Conservation (phyloP, 2,329 filamentous ascomycete genomes). For the Scleromitrula shiraiana region DNA sequence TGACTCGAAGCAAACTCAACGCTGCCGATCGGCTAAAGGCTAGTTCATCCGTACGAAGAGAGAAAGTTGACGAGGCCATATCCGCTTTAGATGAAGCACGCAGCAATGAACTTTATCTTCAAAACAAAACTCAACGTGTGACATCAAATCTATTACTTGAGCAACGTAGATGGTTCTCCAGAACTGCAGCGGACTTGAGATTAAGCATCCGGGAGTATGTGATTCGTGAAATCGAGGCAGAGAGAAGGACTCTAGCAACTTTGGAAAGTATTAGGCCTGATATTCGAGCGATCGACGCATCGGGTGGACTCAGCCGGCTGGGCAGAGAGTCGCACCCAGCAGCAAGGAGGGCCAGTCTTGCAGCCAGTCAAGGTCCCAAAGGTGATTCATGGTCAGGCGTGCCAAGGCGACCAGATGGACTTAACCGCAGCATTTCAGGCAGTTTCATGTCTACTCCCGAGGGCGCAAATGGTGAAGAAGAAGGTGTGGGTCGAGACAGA, state of each 20-base stretch:
- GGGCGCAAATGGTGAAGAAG: constrained; percentile 48
- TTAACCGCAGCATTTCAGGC: constrained; percentile 68
- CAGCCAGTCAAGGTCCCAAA: constrained; percentile 87
- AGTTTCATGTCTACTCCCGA: constrained; percentile 60
- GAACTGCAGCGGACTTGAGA: constrained; percentile 78
- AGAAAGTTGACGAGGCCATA: constrained; percentile 99
- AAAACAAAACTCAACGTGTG: constrained; percentile 79
- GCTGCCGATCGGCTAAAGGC: constrained; percentile 85
- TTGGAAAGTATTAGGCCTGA: constrained; percentile 92
- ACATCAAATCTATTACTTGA: constrained; percentile 84
- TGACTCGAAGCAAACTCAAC: constrained; percentile 70
- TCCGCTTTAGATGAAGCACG: constrained; percentile 79
- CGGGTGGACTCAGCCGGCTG: constrained; percentile 80
- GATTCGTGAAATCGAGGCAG: constrained; percentile 88
- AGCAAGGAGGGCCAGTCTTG: constrained; percentile 64
- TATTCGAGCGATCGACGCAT: constrained; percentile 84
- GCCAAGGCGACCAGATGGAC: constrained; percentile 65
- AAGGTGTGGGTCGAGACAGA: constrained; percentile 31
- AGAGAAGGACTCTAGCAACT: constrained; percentile 82
- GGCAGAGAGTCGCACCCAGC: constrained; percentile 80
- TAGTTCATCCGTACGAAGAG: constrained; percentile 75
- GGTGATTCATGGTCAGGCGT: constrained; percentile 98
- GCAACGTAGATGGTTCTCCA: constrained; percentile 81
- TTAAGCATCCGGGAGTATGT: constrained; percentile 85
- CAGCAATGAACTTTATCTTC: constrained; percentile 70